Evolutionary conservation across 306 rosid genomes (phyloP).

Genomic region (Sophora flavescens): DNA sequence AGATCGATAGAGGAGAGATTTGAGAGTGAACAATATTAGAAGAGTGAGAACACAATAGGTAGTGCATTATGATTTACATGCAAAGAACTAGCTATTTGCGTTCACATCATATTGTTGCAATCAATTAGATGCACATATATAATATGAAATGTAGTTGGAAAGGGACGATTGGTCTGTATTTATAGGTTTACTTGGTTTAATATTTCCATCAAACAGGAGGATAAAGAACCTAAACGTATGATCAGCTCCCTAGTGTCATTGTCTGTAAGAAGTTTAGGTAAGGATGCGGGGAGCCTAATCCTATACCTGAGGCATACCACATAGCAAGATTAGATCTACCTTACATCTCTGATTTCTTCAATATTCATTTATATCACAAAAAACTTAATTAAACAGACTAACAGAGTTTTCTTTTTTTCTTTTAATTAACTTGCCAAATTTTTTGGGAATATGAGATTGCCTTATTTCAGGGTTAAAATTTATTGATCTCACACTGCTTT

Average conservation of each 20-base stretch:
- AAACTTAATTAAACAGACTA: too few relatives aligned
- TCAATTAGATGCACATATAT: slow-evolving; percentile 31
- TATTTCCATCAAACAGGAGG: slow-evolving; percentile 36
- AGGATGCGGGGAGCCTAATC: slow-evolving; percentile 29
- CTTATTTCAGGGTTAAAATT: too few relatives aligned
- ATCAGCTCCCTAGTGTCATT: slow-evolving; percentile 7
- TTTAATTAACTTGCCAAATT: too few relatives aligned
- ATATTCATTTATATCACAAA: not conserved
- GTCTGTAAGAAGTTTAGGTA: slow-evolving; percentile 1
- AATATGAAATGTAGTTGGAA: slow-evolving; percentile 4
- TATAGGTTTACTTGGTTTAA: slow-evolving; percentile 25
- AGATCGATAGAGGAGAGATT: slow-evolving; percentile 2
- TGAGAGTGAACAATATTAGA: slow-evolving; percentile 24
- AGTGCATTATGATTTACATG: slow-evolving; percentile 11
- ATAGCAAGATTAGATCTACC: not conserved
- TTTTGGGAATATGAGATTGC: too few relatives aligned
- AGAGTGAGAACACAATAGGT: not conserved
- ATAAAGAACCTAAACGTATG: not conserved
- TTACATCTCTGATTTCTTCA: too few relatives aligned
- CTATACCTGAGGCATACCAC: not conserved
- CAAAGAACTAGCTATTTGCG: slow-evolving; percentile 37
- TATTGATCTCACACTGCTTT: too few relatives aligned
- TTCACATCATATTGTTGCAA: slow-evolving; percentile 37
- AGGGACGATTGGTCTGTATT: slow-evolving; percentile 18
- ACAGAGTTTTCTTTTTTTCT: too few relatives aligned